A percentile compares a stretch with the other conserved stretches of the same genome.
phyloP scores from a whole-genome alignment of 306 rosid species.

The Amphicarpaea edgeworthii region DNA sequence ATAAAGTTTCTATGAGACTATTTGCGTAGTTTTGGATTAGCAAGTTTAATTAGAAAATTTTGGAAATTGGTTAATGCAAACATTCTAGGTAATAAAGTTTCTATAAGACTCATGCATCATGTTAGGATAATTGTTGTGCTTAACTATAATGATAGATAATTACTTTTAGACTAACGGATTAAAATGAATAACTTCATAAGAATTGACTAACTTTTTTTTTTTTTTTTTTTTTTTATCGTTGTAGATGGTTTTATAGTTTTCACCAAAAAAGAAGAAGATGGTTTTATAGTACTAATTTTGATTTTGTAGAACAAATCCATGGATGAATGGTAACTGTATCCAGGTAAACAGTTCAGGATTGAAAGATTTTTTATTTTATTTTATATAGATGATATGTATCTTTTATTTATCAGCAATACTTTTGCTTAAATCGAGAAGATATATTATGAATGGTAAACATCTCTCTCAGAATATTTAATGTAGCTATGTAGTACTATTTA shows the following conservation, averaged over 20 bases:
- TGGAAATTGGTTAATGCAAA: not conserved
- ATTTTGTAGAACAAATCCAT: too few species aligned
- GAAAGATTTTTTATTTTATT: too few species aligned
- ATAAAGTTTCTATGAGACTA: not conserved
- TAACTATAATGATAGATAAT: not conserved
- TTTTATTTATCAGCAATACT: too few species aligned
- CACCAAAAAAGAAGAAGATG: too few species aligned
- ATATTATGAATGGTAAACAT: too few species aligned
- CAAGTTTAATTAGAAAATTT: not conserved
- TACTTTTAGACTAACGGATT: not conserved
- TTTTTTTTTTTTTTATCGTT: too few species aligned
- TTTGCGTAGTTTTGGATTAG: not conserved
- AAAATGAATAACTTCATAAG: not conserved
- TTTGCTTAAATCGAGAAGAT: too few species aligned
- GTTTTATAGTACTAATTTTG: not conserved
- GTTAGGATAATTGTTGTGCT: not conserved
- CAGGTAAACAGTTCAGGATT: not conserved
- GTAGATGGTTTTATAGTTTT: too few species aligned
- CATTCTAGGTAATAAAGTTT: conserved; percentile 1
- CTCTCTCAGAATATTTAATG: too few species aligned
- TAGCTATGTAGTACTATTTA: too few species aligned
- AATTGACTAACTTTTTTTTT: too few species aligned
- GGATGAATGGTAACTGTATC: not conserved
- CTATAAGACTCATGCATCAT: not conserved
- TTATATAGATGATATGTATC: too few species aligned